Percentiles rank a stretch among this genome's conserved stretches.
Conservation (phyloP, 2,329 filamentous ascomycete genomes). For the Trichoderma sp. region DNA sequence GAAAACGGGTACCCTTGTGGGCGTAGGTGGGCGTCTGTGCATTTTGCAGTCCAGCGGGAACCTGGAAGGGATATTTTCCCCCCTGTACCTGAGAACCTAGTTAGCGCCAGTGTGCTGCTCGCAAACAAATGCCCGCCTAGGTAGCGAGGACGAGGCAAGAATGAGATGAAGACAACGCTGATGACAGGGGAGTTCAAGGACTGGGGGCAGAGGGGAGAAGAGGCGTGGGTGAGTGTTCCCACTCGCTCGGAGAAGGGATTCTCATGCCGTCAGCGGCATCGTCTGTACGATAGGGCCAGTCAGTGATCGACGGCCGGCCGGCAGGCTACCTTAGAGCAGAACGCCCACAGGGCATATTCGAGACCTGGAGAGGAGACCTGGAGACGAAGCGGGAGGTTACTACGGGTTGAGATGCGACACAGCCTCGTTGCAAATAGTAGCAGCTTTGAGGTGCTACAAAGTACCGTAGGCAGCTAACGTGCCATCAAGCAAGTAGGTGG, state of each 20-base stretch:
- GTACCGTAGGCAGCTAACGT: too few species aligned
- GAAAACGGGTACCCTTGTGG: too few species aligned
- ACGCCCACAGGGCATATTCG: constrained; percentile 23
- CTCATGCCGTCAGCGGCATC: constrained; percentile 1
- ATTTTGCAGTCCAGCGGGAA: too few species aligned
- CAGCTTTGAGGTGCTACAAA: neutral
- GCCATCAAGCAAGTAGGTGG: too few species aligned
- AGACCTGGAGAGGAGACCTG: neutral
- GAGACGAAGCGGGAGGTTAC: too few species aligned
- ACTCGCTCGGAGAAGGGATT: neutral
- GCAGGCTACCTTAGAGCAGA: constrained; percentile 12
- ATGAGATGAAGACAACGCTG: too few species aligned
- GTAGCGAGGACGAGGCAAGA: neutral
- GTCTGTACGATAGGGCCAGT: constrained; percentile 24
- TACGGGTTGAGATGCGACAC: constrained; percentile 4
- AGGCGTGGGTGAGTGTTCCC: constrained; percentile 7
- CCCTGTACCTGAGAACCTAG: constrained; percentile 3
- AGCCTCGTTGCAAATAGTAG: constrained; percentile 28
- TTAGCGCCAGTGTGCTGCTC: constrained; percentile 7
- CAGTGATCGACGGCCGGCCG: constrained; percentile 26
- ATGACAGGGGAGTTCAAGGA: neutral
- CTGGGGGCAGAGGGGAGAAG: constrained; percentile 10
- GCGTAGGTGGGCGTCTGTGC: too few species aligned
- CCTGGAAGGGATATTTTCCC: too few species aligned
- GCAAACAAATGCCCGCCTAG: constrained; percentile 3